These are phyloP conservation scores for Auricularia sp. DNA, from an alignment of 768 basidiomycete genomes.

Conservation along the genomic window DNA sequence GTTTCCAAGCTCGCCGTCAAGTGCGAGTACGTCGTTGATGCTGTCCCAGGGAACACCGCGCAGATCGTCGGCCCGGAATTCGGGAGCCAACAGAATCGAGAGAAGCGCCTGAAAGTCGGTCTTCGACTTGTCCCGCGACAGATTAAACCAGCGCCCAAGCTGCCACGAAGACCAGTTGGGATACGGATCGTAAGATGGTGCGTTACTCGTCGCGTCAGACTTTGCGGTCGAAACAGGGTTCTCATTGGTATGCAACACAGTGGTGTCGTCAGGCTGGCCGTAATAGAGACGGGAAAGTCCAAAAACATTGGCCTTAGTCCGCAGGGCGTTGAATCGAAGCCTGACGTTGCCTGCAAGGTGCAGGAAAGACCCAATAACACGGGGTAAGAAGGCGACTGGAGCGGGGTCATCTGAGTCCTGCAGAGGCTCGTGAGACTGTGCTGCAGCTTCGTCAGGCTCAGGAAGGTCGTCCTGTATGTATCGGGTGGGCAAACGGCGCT, in stretches of 20 bases:
- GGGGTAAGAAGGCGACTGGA: too few species aligned
- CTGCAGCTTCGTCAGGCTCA: neutral
- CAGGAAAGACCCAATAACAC: too few species aligned
- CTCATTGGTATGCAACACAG: too few species aligned
- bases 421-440: too few species aligned
- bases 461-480: neutral
- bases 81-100: constrained; percentile 9
- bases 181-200: neutral
- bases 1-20: constrained; percentile 9
- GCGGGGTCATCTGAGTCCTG: too few species aligned
- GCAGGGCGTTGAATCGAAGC: neutral
- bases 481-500: neutral
- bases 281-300: neutral
- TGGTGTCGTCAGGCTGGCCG: neutral
- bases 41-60: constrained; percentile 15
- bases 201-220: neutral
- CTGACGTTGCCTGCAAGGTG: too few species aligned
- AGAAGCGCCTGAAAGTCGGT: neutral
- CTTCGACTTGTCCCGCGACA: neutral
- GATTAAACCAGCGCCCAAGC: neutral
- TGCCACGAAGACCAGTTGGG: neutral
- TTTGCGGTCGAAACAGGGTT: too few species aligned
- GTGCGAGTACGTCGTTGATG: constrained; percentile 13
- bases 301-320: neutral
- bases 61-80: constrained; percentile 13